Evolutionary conservation across 2,329 filamentous ascomycete genomes (phyloP).

Genomic region (Coniochaeta pulveracea): DNA sequence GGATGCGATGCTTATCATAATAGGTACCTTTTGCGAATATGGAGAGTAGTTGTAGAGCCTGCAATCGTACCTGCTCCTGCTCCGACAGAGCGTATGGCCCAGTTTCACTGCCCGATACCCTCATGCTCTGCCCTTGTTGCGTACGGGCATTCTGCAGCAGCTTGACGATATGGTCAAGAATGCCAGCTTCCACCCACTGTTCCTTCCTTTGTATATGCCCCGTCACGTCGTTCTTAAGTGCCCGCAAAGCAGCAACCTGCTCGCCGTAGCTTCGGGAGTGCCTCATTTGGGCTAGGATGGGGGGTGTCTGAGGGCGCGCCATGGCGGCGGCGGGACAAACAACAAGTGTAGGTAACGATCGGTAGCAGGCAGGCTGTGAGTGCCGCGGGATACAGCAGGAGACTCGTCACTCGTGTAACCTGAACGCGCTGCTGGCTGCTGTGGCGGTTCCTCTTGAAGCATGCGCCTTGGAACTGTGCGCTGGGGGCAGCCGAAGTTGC

Average conservation of each 20-base stretch:
- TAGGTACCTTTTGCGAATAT: constrained; percentile 75
- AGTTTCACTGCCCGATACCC: too few relatives aligned
- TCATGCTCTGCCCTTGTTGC: too few relatives aligned
- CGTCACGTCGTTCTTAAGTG: constrained; percentile 79
- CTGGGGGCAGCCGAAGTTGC: too few relatives aligned
- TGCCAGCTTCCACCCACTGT: constrained; percentile 58
- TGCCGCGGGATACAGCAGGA: too few relatives aligned
- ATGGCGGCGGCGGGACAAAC: constrained; percentile 23
- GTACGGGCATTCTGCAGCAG: constrained; percentile 31
- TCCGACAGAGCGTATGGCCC: too few relatives aligned
- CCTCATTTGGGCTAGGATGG: constrained; percentile 45
- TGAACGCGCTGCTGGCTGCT: too few relatives aligned
- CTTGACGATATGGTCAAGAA: constrained; percentile 46
- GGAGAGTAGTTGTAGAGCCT: constrained; percentile 74
- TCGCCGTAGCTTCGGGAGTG: constrained; percentile 39
- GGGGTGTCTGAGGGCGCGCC: constrained; percentile 39
- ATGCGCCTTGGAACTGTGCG: too few relatives aligned
- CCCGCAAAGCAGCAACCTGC: constrained; percentile 50
- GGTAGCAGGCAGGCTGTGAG: too few relatives aligned
- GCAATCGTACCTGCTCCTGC: constrained; percentile 58
- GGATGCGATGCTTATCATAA: not conserved
- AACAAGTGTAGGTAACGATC: too few relatives aligned
- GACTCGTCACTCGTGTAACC: too few relatives aligned
- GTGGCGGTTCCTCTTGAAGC: too few relatives aligned
- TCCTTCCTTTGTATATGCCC: constrained; percentile 85